phyloP scores from a whole-genome alignment of 2,329 filamentous ascomycete genomes.

The Lojkania enalia region DNA sequence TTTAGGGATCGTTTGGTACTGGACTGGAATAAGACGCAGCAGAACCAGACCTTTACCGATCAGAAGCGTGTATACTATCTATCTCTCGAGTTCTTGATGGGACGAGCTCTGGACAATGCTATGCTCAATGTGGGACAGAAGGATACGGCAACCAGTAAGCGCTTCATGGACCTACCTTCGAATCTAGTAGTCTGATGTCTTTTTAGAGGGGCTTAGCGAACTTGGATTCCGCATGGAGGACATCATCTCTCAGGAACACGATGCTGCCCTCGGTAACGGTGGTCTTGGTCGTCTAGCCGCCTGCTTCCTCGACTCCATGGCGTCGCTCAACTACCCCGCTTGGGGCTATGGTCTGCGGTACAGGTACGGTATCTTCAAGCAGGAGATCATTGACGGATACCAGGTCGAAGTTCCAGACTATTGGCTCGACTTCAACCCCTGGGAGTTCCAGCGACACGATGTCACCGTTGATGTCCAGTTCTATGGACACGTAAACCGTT shows the following conservation, averaged over 20 bases:
- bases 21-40: conserved; percentile 98
- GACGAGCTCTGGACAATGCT: conserved; percentile 92
- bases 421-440: conserved; percentile 99
- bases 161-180: not conserved
- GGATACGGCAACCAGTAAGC: conserved; percentile 74
- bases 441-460: conserved; percentile 96
- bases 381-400: conserved; percentile 97
- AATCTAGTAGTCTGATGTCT: conserved; percentile 15
- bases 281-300: conserved; percentile 92
- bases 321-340: conserved; percentile 90
- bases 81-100: conserved; percentile 97
- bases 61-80: conserved; percentile 96
- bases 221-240: conserved; percentile 98
- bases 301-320: conserved; percentile 95
- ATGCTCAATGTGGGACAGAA: conserved; percentile 96
- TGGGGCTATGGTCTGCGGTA: conserved; percentile 98
- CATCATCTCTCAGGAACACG: conserved; percentile 90
- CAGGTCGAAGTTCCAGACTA: conserved; percentile 98
- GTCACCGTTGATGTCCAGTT: conserved; percentile 97
- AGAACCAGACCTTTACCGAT: conserved; percentile 88
- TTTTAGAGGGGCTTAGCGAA: conserved; percentile 75
- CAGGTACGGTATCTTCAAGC: conserved; percentile 95
- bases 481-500: conserved; percentile 81
- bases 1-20: conserved; percentile 91
- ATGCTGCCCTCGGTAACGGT: conserved; percentile 94